phyloP scores from a whole-genome alignment of 1,139 yeast genomes.

The Hyphopichia pseudoburtonii region DNA sequence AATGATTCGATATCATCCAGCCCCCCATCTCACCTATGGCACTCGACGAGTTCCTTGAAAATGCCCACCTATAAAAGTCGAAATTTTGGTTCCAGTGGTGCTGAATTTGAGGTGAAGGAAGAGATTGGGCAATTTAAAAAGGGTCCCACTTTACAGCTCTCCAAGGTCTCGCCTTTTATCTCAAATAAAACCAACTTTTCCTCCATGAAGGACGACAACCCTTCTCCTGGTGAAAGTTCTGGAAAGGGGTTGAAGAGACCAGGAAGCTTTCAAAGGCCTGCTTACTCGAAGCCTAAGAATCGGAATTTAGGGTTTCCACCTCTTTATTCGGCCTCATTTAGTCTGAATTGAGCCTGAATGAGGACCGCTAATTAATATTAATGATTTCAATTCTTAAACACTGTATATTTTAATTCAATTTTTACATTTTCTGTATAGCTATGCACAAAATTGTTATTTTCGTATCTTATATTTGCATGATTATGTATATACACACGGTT shows the following conservation, averaged over 20 bases:
- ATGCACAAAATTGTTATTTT: too few relatives aligned
- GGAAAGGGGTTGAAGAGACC: slow-evolving; percentile 47
- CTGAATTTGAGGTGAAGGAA: too few relatives aligned
- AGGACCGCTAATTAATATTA: neutral
- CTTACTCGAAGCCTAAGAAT: slow-evolving; percentile 15
- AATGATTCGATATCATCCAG: slow-evolving; percentile 13
- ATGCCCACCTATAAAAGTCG: slow-evolving; percentile 44
- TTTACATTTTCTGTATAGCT: neutral
- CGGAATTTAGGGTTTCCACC: slow-evolving; percentile 30
- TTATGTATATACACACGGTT: too few relatives aligned
- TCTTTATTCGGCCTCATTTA: slow-evolving; percentile 24
- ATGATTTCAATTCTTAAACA: slow-evolving; percentile 8
- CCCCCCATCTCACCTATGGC: slow-evolving; percentile 16
- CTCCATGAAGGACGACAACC: slow-evolving; percentile 6
- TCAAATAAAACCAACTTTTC: slow-evolving; percentile 29
- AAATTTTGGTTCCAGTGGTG: too few relatives aligned
- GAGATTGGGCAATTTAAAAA: too few relatives aligned
- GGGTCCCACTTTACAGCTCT: slow-evolving; percentile 20
- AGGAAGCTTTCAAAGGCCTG: slow-evolving; percentile 47
- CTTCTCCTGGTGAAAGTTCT: neutral
- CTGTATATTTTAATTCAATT: slow-evolving; percentile 10
- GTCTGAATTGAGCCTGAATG: slow-evolving; percentile 1
- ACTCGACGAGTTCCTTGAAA: slow-evolving; percentile 22
- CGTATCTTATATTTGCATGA: too few relatives aligned
- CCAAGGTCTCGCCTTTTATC: slow-evolving; percentile 34